phyloP scores from a whole-genome alignment of 352 stramenopile genomes.

The Globisporangium megalacanthum region DNA sequence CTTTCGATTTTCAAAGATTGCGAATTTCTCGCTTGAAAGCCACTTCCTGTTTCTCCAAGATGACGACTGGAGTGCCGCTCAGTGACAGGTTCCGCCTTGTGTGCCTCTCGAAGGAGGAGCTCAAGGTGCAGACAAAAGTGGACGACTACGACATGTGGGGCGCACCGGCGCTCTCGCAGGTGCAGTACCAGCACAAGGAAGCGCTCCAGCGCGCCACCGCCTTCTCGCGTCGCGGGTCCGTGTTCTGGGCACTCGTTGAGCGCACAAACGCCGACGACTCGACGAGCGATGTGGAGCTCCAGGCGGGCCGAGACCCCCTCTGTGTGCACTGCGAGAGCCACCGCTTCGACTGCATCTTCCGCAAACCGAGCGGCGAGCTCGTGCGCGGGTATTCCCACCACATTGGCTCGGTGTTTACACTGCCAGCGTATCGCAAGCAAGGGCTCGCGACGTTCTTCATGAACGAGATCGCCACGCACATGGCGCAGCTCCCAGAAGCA shows the following conservation, averaged over 20 bases:
- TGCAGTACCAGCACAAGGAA: conserved; percentile 46
- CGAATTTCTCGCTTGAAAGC: no score
- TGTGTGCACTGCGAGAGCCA: conserved; percentile 60
- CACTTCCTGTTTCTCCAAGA: background rate
- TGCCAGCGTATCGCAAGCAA: conserved; percentile 34
- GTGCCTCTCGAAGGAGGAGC: conserved; percentile 38
- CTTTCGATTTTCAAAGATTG: background rate
- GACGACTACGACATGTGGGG: conserved; percentile 53
- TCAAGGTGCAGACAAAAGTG: conserved; percentile 49
- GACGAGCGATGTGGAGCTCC: conserved; percentile 15
- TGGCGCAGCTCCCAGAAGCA: conserved; percentile 21
- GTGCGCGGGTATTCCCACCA: conserved; percentile 44
- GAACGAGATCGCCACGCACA: conserved; percentile 22
- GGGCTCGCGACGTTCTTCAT: conserved; percentile 52
- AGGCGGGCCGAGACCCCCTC: conserved; percentile 17
- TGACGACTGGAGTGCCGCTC: conserved; percentile 6
- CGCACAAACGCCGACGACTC: conserved; percentile 13
- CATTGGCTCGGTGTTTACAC: conserved; percentile 65
- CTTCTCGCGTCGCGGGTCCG: conserved; percentile 44
- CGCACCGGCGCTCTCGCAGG: conserved; percentile 21
- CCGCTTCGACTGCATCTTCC: conserved; percentile 42
- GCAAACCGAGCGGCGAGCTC: conserved; percentile 25
- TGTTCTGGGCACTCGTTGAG: conserved; percentile 66
- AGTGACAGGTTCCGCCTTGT: conserved; percentile 39
- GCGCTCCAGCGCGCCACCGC: conserved; percentile 30